Base-by-base conservation (phyloP, 805 yeast genomes). In the Saccharomycopsis capsularis region DNA sequence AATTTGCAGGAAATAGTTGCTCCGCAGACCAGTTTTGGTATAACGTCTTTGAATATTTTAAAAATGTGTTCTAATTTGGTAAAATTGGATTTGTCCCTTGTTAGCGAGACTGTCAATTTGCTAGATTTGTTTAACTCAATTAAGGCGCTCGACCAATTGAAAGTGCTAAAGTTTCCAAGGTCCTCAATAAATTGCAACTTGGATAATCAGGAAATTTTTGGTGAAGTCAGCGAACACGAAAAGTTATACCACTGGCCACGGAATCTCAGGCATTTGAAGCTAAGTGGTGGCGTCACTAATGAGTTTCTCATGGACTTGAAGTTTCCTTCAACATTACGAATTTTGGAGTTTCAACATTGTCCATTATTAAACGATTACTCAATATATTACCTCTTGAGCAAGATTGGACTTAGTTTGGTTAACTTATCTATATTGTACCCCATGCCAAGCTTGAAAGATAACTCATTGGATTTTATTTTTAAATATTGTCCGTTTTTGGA, bases 1-100 rank as follows among this genome's bases (percentile, higher is more conserved):
- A 74, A 71, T 35, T 67, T 93, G 43, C 76, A 79, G 54, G 68
- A 72, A 9, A 89, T 93, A 58, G 75, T 85, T 5, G 96, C 98
- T 0, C 96, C 98, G 2, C 98, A 91, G 61, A 82, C 97, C 29
- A 84, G 95, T 67, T 91, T 93, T 68, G 99, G 99, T 0, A 75
- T 81, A 44, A 85, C 95, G 1, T 97, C 98, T 1, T 67, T 91
- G 56, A 75, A 87, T n/a, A 81, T 95, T 44, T 69, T 93, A 40
- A 75, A 85, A 50, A 70, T 81, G 39, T 93, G 99, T 62, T 67
- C 67, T 21, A 70, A 74, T 25, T 67, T 91, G 49, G 71, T 71
- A 54, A 75, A 78, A 1, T 68, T 91, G 34, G 97, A 91, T 61
- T 66, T 91, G 52, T 78, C 95, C 11, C 69, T 89, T 22, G 97